Evolutionary conservation across 495 filamentous ascomycete genomes (phyloP), one percentile per base, ranked within the genome.

Genomic region (Cudoniella acicularis): DNA sequence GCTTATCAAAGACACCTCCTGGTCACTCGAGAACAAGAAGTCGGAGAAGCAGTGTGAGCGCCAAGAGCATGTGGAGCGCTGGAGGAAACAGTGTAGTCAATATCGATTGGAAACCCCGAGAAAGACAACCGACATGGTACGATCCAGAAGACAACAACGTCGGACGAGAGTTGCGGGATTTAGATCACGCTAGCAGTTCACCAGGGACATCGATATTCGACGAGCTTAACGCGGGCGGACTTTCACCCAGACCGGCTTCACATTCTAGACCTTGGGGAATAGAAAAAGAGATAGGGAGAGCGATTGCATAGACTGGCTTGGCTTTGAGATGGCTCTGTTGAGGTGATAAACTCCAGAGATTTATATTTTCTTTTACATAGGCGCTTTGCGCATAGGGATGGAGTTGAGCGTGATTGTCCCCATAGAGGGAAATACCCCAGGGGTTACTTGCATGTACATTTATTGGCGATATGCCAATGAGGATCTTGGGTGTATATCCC

Each of bases 281-380:
- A 25, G 36, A 58, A 2, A 48, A 62, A n/a, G 56, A 65, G 18
- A 63, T 66, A 50, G 64, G 64, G 3, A 57, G 64, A 61, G 64
- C 64, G 40, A 66, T 66, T 63, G 56, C 56, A 61, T 66, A 66
- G 60, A 30, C 47, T 36, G 23, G 49, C 18, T n/a, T 4, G 11
- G 25, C 6, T 25, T n/a, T 13, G 21, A 50, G 25, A 3, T 24
- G 2, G 21, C 9, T 50, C 48, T 10, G 18, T 13, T 17, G 43
- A 26, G 23, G 20, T 23, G n/a, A 24, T 26, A 41, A n/a, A 47
- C 20, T n/a, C 43, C 20, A 47, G 20, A 47, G 20, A 9, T 4
- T 47, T 47, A 17, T 47, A n/a, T 47, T 46, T 52, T 41, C 45
- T 61, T 40, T 48, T 40, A 56, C 40, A 20, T n/a, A 26, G 21